Evolutionary conservation across 139 green algal species (phyloP).

Genomic region (Auxenochlorella pyrenoidosa): DNA sequence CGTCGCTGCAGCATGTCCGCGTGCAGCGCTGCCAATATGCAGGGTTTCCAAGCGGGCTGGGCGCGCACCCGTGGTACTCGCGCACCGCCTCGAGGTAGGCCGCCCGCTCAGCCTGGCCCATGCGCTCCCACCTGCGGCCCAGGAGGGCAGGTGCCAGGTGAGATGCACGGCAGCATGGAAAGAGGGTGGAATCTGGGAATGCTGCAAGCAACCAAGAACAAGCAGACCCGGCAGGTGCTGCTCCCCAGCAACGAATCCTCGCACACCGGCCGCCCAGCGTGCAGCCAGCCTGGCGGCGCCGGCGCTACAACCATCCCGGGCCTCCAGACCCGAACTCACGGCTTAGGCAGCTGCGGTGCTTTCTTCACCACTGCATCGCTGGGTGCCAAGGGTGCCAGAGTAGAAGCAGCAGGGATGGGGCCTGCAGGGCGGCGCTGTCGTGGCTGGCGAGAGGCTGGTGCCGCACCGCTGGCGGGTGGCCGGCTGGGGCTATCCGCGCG

Average conservation of each 20-base stretch:
- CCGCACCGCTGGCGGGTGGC: not conserved
- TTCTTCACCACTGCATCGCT: not conserved
- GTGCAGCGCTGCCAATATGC: too few relatives aligned
- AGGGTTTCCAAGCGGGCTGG: too few relatives aligned
- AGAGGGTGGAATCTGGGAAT: not conserved
- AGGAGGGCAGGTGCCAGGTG: not conserved
- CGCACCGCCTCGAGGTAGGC: not conserved
- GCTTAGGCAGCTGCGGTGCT: not conserved
- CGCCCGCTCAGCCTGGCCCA: not conserved
- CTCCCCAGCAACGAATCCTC: too few relatives aligned
- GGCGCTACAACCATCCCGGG: too few relatives aligned
- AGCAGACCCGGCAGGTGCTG: too few relatives aligned
- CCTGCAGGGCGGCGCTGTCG: not conserved
- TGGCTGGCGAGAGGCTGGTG: not conserved
- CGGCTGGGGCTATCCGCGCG: not conserved
- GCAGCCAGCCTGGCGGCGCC: too few relatives aligned
- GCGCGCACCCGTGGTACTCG: not conserved
- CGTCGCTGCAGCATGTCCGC: too few relatives aligned
- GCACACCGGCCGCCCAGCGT: too few relatives aligned
- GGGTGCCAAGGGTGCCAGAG: not conserved
- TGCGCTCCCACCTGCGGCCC: not conserved
- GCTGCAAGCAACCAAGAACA: too few relatives aligned
- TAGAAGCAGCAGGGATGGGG: slow-evolving; percentile 1
- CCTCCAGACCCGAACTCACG: not conserved
- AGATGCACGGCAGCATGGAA: too few relatives aligned